A percentile compares a stretch with the other conserved stretches of the same genome.
phyloP scores from a whole-genome alignment of 2,329 filamentous ascomycete genomes.

The Cladosporium sp. region DNA sequence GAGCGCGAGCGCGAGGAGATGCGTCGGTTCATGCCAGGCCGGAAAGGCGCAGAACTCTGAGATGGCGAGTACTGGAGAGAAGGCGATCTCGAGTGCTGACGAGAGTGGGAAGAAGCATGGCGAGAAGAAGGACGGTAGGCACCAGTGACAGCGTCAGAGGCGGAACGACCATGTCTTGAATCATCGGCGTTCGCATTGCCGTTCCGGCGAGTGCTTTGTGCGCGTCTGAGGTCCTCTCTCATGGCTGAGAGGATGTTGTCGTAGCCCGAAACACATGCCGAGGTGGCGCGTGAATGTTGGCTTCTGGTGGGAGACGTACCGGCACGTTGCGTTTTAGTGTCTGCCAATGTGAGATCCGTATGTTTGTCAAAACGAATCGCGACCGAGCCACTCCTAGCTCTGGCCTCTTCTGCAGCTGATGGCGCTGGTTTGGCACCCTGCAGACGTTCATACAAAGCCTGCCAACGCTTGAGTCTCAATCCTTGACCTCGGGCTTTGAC shows the following conservation, averaged over 20 bases:
- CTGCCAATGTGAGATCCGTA: slow-evolving; percentile 23
- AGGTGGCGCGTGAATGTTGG: neutral
- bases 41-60: slow-evolving; percentile 19
- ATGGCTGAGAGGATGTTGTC: slow-evolving; percentile 31
- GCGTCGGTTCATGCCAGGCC: slow-evolving; percentile 22
- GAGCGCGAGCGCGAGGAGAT: slow-evolving; percentile 25
- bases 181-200: slow-evolving; percentile 10
- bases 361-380: slow-evolving; percentile 27
- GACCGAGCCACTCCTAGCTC: slow-evolving; percentile 8
- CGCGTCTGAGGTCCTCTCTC: slow-evolving; percentile 29
- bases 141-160: slow-evolving; percentile 5
- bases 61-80: slow-evolving; percentile 13
- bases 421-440: slow-evolving; percentile 16
- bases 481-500: slow-evolving; percentile 61
- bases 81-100: slow-evolving; percentile 18
- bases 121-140: neutral
- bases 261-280: slow-evolving; percentile 22
- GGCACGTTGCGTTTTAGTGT: slow-evolving; percentile 16
- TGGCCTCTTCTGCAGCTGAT: slow-evolving; percentile 11
- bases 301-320: slow-evolving; percentile 2
- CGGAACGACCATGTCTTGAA: slow-evolving; percentile 1
- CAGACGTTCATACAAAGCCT: slow-evolving; percentile 52
- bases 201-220: slow-evolving; percentile 9
- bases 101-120: slow-evolving; percentile 4
- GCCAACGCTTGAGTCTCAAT: slow-evolving; percentile 67